Evolutionary conservation across 2,329 filamentous ascomycete genomes (phyloP).

Genomic region (Pyrenophora seminiperda): DNA sequence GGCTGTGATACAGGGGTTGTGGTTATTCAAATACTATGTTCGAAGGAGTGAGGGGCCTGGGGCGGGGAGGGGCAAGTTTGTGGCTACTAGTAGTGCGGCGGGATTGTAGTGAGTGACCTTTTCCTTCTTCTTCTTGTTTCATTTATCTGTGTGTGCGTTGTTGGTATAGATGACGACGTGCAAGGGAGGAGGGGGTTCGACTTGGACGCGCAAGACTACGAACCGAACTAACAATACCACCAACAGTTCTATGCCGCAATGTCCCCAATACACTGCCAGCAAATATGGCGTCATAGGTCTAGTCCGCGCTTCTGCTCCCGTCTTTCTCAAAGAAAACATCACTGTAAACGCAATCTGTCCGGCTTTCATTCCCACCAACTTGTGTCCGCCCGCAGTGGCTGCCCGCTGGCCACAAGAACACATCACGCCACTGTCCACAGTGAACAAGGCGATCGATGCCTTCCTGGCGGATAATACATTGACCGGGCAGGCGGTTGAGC

Average conservation of each 20-base stretch:
- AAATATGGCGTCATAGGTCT: slow-evolving; percentile 53
- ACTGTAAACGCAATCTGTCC: slow-evolving; percentile 51
- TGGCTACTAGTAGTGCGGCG: slow-evolving; percentile 48
- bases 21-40: slow-evolving; percentile 52
- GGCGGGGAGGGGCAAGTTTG: slow-evolving; percentile 46
- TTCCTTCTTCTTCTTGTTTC: too few species aligned
- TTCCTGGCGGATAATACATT: slow-evolving; percentile 42
- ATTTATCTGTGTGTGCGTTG: neutral
- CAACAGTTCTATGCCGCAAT: slow-evolving; percentile 32
- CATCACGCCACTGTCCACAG: slow-evolving; percentile 50
- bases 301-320: slow-evolving; percentile 42
- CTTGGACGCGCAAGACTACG: neutral
- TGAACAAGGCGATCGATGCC: slow-evolving; percentile 48
- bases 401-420: slow-evolving; percentile 48
- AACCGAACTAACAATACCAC: neutral
- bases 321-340: slow-evolving; percentile 44
- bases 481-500: slow-evolving; percentile 51
- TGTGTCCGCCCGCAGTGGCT: slow-evolving; percentile 47
- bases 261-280: slow-evolving; percentile 50
- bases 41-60: slow-evolving; percentile 44
- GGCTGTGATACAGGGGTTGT: slow-evolving; percentile 50
- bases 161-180: neutral
- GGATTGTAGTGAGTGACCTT: slow-evolving; percentile 43
- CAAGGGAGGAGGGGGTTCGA: neutral
- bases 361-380: slow-evolving; percentile 47